Base-by-base conservation (phyloP, 768 basidiomycete species). In the Russula virescens region DNA sequence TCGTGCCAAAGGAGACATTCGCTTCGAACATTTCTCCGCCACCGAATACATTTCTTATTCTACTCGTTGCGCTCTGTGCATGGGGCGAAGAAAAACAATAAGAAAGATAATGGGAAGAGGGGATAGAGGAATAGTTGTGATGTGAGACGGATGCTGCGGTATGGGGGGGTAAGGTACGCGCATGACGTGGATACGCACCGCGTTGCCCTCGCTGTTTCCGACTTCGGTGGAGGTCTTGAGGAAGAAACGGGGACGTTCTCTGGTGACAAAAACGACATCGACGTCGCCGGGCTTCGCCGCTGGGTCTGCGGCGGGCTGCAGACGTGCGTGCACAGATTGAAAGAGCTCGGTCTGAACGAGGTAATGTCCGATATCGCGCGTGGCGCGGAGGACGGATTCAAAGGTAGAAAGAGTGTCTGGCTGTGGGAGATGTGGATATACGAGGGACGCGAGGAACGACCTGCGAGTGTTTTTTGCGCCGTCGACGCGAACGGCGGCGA, bases 161-260 rank as follows among this genome's bases (percentile, higher is more conserved):
- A 47, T 23, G 58, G 14, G 38, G n/a, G 40, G n/a, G n/a, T n/a
- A n/a, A n/a, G n/a, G n/a, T n/a, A n/a, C n/a, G n/a, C n/a, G n/a
- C n/a, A 58, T 50, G 34, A 25, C 0, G 56, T 7, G 31, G 19
- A 19, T 26, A 81, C 91, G 71, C 71, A 94, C 94, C n/a, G 93
- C 94, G 59, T 78, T 94, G 13, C 91, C 96, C 73, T 98, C 97
- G 54, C 87, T 88, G 63, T 96, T 94, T 4, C 97, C 96, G 7
- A 98, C 78, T 70, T 98, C 94, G 3, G 95, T 98, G 5, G 90
- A 81, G 3, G 87, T 91, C 66, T 89, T 91, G 8, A 95, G 69
- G 68, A 81, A 92, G 67, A 87, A 83, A 42, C 91, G 77, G 6
- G 91, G 84, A 60, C 82, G 83, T 73, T 98, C 95, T 45, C 81